Base-by-base conservation (phyloP, 1,284 basidiomycete species). In the Marasmius tenuissimus region DNA sequence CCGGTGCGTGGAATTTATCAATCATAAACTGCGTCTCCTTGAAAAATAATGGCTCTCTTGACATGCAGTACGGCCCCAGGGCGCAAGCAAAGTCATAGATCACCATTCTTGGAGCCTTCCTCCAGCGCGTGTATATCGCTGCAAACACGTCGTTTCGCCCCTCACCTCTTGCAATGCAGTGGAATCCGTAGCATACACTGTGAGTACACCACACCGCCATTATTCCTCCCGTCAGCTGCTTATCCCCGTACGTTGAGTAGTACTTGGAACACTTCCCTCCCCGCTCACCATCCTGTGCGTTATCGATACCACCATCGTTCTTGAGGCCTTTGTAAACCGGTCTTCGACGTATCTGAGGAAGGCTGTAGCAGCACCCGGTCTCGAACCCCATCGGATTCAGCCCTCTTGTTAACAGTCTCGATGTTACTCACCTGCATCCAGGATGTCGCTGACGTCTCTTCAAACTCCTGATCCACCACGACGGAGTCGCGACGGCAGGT, bases 111-210 rank as follows among this genome's bases (percentile, higher is more conserved):
- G 42, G 18, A 14, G 64, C 22, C 51, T 70, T 62, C 10, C 64
- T 10, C 22, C 45, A 59, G 6, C 20, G 50, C 5, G 61, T 62
- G 2, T 59, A 20, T 22, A 62, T 42, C 4, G 61, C 57, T 2
- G 57, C 58, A 48, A 62, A 62, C 1, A 62, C 49, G 38, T 62
- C 61, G 42, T 62, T 52, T 7, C 58, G 64, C 1, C 76, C 77
- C 62, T 78, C 75, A 8, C 70, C 71, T 3, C 57, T 48, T 0
- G 73, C 73, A 40, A 78, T 78, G 60, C 70, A 74, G 56, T 78
- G 77, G 57, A 77, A 78, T 0, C 77, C 75, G 65, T 78, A 75
- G 66, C 76, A 78, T 12, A 78, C 67, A 49, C 71, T 72, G 63
- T 77, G 75, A 0, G 66, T 70, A 61, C 75, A 76, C 76, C 76